Base-by-base conservation (phyloP, 768 basidiomycete genomes). In the Lentinula lateritia region DNA sequence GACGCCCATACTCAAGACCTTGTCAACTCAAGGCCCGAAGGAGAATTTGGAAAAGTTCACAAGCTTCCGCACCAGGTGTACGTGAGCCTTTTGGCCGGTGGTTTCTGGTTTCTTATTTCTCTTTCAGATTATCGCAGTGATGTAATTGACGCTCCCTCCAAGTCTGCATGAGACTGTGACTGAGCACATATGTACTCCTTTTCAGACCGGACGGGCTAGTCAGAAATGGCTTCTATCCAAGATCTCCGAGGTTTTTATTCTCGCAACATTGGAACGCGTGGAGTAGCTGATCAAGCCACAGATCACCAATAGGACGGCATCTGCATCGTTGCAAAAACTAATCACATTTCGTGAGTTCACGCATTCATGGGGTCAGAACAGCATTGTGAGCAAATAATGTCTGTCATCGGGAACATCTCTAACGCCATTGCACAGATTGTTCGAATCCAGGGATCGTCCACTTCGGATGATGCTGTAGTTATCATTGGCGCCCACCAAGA, bases 341-440 rank as follows among this genome's bases (percentile, higher is more conserved):
- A 90, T 96, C 66, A 80, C 81, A 6, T 72, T 93, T 61, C 75
- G 78, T 28, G 92, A 93, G 71, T 93, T 94, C 66, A 60, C 75
- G 53, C 93, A 95, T 71, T 74, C 84, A 2, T 95, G 93, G 94
- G 88, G 87, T 9, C 95, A 97, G 78, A 88, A 90, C 72, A 82
- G 83, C 56, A 85, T 92, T 63, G 87, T 89, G 62, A 85, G 71
- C 39, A 46, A 43, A 34, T 20, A 59, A 48, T 20, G 23, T 34
- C 38, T 56, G 6, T 50, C 34, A n/a, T 58, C 32, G 45, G 28
- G 16, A 18, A 48, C 6, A 46, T 48, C 20, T 63, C 66, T 63
- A 59, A 52, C 48, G 43, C 63, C 66, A 32, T 50, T 46, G 42
- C 65, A 57, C 66, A 93, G 91, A 86, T 95, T 66, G 80, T 85